Conservation (phyloP, 495 filamentous ascomycete genomes). For the Parathielavia appendiculata region DNA sequence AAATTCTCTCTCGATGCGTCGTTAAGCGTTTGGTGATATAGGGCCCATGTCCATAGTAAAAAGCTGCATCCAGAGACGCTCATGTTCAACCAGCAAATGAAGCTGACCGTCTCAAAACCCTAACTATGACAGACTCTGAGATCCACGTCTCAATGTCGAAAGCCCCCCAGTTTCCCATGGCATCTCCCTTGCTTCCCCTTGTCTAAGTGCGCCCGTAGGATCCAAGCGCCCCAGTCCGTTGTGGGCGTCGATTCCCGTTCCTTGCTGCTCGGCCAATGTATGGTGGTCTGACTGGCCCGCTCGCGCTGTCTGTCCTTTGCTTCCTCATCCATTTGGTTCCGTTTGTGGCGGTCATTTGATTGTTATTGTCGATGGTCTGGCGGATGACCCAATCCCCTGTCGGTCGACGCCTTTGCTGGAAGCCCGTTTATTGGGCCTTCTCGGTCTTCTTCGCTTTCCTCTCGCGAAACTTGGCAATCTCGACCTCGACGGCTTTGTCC, state of each 20-base stretch:
- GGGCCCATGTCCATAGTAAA: too few relatives aligned
- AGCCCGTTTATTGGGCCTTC: background rate
- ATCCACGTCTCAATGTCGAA: too few relatives aligned
- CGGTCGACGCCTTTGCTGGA: background rate
- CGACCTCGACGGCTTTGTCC: conserved; percentile 64
- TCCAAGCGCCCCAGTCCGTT: background rate
- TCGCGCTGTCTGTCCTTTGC: background rate
- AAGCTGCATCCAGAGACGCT: too few relatives aligned
- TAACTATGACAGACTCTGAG: too few relatives aligned
- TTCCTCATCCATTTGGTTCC: background rate
- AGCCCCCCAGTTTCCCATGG: too few relatives aligned
- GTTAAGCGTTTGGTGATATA: too few relatives aligned
- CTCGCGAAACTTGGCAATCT: conserved; percentile 57
- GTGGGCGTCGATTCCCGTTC: background rate
- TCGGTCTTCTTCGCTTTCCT: conserved; percentile 30
- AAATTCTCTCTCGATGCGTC: too few relatives aligned
- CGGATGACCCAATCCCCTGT: background rate
- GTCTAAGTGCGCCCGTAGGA: background rate
- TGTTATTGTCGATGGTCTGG: background rate
- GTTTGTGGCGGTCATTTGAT: background rate
- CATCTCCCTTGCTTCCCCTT: too few relatives aligned
- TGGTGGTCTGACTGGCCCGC: background rate
- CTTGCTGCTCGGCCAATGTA: background rate
- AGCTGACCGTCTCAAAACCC: too few relatives aligned
- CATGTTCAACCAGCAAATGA: too few relatives aligned